Conservation (phyloP, 164 flowering plant genomes). For the Chimonanthus praecox region DNA sequence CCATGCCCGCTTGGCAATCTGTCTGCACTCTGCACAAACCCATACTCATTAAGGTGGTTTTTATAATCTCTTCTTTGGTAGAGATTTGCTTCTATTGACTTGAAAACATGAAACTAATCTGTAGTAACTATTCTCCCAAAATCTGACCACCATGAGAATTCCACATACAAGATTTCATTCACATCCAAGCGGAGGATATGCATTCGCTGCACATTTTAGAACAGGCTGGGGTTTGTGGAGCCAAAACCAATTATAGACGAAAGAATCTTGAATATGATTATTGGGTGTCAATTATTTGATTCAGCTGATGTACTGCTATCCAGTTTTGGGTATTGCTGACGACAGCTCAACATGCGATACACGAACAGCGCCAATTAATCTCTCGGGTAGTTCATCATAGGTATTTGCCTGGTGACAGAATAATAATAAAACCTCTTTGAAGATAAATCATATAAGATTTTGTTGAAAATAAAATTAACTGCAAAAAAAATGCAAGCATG, state of each 20-base stretch:
- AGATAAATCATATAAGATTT: neutral
- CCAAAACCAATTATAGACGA: neutral
- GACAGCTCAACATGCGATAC: conserved; percentile 80
- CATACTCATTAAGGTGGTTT: neutral
- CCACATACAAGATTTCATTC: neutral
- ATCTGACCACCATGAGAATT: neutral
- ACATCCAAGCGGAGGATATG: neutral
- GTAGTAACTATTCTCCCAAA: neutral
- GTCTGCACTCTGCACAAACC: neutral
- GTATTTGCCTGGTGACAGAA: conserved; percentile 59
- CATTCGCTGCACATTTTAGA: neutral
- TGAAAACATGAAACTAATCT: neutral
- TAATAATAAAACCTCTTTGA: neutral
- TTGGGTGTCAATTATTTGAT: conserved; percentile 12
- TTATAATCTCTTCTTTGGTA: neutral
- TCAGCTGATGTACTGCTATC: conserved; percentile 34
- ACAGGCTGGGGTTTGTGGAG: neutral
- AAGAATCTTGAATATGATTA: conserved; percentile 7
- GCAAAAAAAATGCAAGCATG: neutral
- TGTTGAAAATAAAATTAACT: neutral
- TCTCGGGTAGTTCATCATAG: conserved; percentile 83
- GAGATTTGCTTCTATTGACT: neutral
- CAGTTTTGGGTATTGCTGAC: conserved; percentile 79
- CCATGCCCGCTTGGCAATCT: neutral
- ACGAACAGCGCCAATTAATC: conserved; percentile 87